Conservation (phyloP, 805 yeast genomes). For the Pichia ethanolica region DNA sequence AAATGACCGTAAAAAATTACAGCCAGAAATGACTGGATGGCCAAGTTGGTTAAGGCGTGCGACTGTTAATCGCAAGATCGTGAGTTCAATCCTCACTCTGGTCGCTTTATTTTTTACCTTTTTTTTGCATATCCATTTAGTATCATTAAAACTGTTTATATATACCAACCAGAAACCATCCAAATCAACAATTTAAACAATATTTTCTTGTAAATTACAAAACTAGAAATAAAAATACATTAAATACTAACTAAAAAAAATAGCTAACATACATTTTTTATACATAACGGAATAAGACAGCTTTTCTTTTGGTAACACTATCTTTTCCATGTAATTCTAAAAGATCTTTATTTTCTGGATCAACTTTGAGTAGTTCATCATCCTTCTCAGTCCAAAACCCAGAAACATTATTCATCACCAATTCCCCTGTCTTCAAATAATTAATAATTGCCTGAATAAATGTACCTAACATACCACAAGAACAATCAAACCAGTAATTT, state of each 20-base stretch:
- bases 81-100: conserved; percentile 56
- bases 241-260: too few species aligned
- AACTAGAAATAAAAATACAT: not conserved
- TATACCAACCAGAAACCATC: too few species aligned
- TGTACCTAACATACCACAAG: conserved; percentile 27
- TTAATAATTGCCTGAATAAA: conserved; percentile 25
- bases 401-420: conserved; percentile 19
- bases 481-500: conserved; percentile 29
- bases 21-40: conserved; percentile 36
- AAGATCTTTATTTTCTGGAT: conserved; percentile 17
- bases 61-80: conserved; percentile 62
- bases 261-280: not conserved
- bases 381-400: conserved; percentile 30
- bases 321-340: conserved; percentile 25
- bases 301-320: conserved; percentile 26
- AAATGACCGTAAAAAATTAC: too few species aligned
- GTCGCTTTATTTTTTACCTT: conserved; percentile 28
- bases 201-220: too few species aligned
- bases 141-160: too few species aligned
- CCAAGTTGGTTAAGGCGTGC: conserved; percentile 58
- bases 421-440: conserved; percentile 24
- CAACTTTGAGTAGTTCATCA: conserved; percentile 23
- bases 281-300: conserved; percentile 18
- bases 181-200: too few species aligned
- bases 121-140: not conserved